Percentiles rank a stretch among this genome's conserved stretches.
phyloP scores from a whole-genome alignment of 345 rosid genomes.

The Anacardium occidentale region DNA sequence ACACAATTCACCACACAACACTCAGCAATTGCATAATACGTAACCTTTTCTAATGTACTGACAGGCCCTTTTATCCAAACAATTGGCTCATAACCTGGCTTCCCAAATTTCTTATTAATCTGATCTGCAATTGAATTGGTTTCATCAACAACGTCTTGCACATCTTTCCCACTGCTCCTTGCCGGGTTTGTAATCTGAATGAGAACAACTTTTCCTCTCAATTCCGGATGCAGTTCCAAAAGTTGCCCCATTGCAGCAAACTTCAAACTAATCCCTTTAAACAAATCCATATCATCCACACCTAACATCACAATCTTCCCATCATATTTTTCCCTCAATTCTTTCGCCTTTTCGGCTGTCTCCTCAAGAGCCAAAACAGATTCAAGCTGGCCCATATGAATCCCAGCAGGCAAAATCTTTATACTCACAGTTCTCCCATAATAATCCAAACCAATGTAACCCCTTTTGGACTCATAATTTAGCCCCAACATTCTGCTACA shows the following conservation, averaged over 20 bases:
- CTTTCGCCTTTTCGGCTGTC: conserved; percentile 45
- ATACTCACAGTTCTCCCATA: conserved; percentile 70
- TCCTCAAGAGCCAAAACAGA: conserved; percentile 39
- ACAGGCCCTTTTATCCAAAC: conserved; percentile 50
- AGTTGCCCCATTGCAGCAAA: conserved; percentile 67
- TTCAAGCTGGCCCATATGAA: conserved; percentile 72
- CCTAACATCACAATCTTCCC: conserved; percentile 62
- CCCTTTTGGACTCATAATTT: conserved; percentile 74
- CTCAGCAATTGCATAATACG: conserved; percentile 66
- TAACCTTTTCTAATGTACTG: conserved; percentile 60
- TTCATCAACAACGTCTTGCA: conserved; percentile 57
- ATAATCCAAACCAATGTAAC: conserved; percentile 80
- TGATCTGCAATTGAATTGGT: conserved; percentile 37
- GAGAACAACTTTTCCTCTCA: conserved; percentile 59
- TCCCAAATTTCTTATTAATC: conserved; percentile 52
- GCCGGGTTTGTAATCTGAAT: conserved; percentile 84
- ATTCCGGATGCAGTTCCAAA: conserved; percentile 39
- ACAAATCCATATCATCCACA: conserved; percentile 79
- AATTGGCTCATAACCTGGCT: conserved; percentile 62
- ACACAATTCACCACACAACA: conserved; percentile 78
- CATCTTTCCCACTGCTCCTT: conserved; percentile 72
- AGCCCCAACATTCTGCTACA: conserved; percentile 83
- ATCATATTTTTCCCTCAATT: conserved; percentile 49
- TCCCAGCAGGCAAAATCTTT: conserved; percentile 76
- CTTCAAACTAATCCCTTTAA: conserved; percentile 75